Evolutionary conservation across 2,329 filamentous ascomycete genomes (phyloP), one percentile per base, ranked within the genome.

Genomic region (Plenodomus tracheiphilus): DNA sequence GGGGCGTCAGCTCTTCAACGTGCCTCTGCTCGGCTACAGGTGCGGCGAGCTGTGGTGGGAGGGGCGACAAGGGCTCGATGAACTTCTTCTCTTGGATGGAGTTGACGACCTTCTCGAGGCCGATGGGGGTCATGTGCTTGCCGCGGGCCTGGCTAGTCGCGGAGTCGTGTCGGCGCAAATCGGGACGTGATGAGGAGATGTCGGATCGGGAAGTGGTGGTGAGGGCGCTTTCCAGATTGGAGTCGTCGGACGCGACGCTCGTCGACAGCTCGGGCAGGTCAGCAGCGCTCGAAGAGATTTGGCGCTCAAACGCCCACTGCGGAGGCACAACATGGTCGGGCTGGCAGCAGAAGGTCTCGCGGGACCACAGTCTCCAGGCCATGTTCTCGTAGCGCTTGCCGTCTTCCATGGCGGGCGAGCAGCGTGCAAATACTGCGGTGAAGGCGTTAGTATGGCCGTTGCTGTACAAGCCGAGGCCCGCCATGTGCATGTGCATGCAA

Each of bases 341-440:
- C 54, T 89, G 87, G 74, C 88, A 92, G 75, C 92, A 96, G 64
- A 96, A 91, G 10, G 89, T 93, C 71, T 97, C 92, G 65, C 91
- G 84, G 65, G 91, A 95, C 93, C 92, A 97, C 53, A 97, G 78
- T 64, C 94, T 82, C 94, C 94, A 97, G 71, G 65, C 95, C 56
- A 99, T 80, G 77, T 99, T 97, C 73, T 97, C 94, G 70, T 97
- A 80, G 67, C 94, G 83, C 69, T 90, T 86, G 48, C 94, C 94
- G 74, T 97, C 89, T 71, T 96, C 90, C 71, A 97, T 87, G 43
- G 92, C 94, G 68, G 94, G 90, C 69, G 91, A 91, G 74, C 93
- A 96, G 76, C 91, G 90, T 43, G 91, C 93, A 71, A 97, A 97
- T 52, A 97, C 91, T 94, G 69, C 36, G 51, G 25, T 34, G 10